Percentiles rank a stretch among this genome's conserved stretches.
Evolutionary conservation across 2,329 filamentous ascomycete genomes (phyloP).

Genomic region (Neonectria punicea): DNA sequence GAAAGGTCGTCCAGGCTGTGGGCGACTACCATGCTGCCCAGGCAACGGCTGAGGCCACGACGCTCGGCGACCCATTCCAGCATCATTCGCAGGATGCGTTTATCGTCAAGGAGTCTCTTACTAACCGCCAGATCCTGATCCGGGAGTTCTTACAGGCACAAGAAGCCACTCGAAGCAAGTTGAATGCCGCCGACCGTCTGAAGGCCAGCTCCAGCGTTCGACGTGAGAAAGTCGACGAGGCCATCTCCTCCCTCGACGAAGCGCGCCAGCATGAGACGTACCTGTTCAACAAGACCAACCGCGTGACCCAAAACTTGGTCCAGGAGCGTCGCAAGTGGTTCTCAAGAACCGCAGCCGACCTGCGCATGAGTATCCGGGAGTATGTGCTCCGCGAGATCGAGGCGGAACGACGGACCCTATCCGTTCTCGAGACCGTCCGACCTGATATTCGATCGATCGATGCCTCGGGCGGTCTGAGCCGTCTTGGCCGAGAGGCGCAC

Average conservation of each 20-base stretch:
- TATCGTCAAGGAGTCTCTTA: conserved; percentile 97
- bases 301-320: conserved; percentile 89
- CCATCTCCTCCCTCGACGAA: conserved; percentile 90
- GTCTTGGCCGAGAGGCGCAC: conserved; percentile 88
- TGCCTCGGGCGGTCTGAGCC: conserved; percentile 86
- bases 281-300: conserved; percentile 84
- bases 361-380: conserved; percentile 86
- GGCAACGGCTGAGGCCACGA: conserved; percentile 95
- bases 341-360: conserved; percentile 82
- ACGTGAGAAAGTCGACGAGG: conserved; percentile 96
- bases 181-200: conserved; percentile 87
- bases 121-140: conserved; percentile 95
- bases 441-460: conserved; percentile 95
- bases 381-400: conserved; percentile 96
- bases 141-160: conserved; percentile 94
- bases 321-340: conserved; percentile 94
- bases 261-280: conserved; percentile 84
- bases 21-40: conserved; percentile 97
- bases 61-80: conserved; percentile 90
- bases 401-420: conserved; percentile 89
- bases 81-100: conserved; percentile 97
- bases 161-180: conserved; percentile 82
- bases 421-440: conserved; percentile 91
- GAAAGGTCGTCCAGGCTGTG: conserved; percentile 90
- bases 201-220: conserved; percentile 88